Evolutionary conservation across 1,139 yeast species (phyloP).

Genomic region (Protomyces macrosporus): DNA sequence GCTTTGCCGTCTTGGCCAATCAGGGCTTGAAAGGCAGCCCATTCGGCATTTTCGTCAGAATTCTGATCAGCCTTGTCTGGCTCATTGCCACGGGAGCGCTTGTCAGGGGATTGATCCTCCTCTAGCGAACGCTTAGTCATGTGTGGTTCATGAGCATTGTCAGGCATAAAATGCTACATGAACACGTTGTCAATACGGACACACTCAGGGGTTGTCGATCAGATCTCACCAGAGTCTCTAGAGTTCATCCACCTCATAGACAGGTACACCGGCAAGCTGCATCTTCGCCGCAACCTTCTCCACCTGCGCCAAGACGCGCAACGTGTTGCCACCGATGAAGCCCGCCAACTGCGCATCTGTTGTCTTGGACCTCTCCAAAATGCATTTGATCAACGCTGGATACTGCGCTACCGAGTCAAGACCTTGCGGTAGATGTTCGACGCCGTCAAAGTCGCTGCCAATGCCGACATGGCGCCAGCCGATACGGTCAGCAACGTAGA

Average conservation of each 20-base stretch:
- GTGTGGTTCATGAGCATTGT: too few relatives aligned
- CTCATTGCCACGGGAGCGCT: neutral
- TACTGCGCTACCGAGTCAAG: constrained; percentile 53
- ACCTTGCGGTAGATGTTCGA: constrained; percentile 47
- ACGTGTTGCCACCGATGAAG: constrained; percentile 48
- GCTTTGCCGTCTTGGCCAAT: neutral
- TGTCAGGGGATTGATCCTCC: neutral
- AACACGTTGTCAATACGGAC: too few relatives aligned
- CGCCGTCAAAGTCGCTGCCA: constrained; percentile 55
- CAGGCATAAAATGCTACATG: neutral
- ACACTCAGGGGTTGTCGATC: too few relatives aligned
- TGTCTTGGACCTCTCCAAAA: constrained; percentile 36
- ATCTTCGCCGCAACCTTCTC: constrained; percentile 38
- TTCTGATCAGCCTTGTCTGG: neutral
- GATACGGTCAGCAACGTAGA: constrained; percentile 44
- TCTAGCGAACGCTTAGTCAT: neutral
- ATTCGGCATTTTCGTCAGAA: constrained; percentile 13
- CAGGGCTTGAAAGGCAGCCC: constrained; percentile 17
- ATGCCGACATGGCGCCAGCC: constrained; percentile 56
- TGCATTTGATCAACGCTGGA: constrained; percentile 45
- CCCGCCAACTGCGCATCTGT: constrained; percentile 45
- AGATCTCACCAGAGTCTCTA: neutral
- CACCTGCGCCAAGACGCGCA: constrained; percentile 49
- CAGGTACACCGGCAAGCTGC: neutral
- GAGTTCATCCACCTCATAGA: constrained; percentile 16